phyloP scores from a whole-genome alignment of 805 yeast genomes.

The Sugiyamaella qingdaonensis region DNA sequence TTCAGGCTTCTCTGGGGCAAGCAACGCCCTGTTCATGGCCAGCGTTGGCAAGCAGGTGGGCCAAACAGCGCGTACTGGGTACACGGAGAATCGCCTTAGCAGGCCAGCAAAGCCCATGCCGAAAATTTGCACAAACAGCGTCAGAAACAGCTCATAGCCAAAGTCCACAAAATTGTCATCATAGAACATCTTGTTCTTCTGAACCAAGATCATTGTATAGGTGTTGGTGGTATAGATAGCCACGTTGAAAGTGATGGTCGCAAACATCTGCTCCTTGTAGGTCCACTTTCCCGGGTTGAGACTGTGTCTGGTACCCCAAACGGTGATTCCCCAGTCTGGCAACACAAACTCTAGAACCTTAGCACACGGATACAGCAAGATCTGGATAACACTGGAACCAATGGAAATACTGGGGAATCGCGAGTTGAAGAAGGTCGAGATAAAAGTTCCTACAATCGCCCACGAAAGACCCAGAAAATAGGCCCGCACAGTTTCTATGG shows the following conservation, averaged over 20 bases:
- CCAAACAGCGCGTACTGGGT: slow-evolving; percentile 44
- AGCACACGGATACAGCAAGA: slow-evolving; percentile 52
- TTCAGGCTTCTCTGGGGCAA: slow-evolving; percentile 23
- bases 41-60: slow-evolving; percentile 56
- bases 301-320: slow-evolving; percentile 39
- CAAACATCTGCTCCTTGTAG: slow-evolving; percentile 60
- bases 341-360: slow-evolving; percentile 35
- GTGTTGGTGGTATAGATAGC: slow-evolving; percentile 6
- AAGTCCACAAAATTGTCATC: slow-evolving; percentile 34
- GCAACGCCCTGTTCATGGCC: slow-evolving; percentile 46
- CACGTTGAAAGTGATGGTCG: slow-evolving; percentile 35
- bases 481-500: slow-evolving; percentile 46
- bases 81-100: slow-evolving; percentile 48
- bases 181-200: slow-evolving; percentile 20
- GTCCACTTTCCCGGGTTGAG: slow-evolving; percentile 61
- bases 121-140: slow-evolving; percentile 47
- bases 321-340: slow-evolving; percentile 46
- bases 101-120: slow-evolving; percentile 54
- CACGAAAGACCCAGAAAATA: slow-evolving; percentile 38
- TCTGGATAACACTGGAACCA: slow-evolving; percentile 42
- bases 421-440: slow-evolving; percentile 54
- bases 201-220: slow-evolving; percentile 19
- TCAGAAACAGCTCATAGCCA: slow-evolving; percentile 45
- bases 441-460: slow-evolving; percentile 49
- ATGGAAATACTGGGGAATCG: slow-evolving; percentile 49